Evolutionary conservation across 345 rosid species (phyloP).

Genomic region (Geranium rotundifolium): DNA sequence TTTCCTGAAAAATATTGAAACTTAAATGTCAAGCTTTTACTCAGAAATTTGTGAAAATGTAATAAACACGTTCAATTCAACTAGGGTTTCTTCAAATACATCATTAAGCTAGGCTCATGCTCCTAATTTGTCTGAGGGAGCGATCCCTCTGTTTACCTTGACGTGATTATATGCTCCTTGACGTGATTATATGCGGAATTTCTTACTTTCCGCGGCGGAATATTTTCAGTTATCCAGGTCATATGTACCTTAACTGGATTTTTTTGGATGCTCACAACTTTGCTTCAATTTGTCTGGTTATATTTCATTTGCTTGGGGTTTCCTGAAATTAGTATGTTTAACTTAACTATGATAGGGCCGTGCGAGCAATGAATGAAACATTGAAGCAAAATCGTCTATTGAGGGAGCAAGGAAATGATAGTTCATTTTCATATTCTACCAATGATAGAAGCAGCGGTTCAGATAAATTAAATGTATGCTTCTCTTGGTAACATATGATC

Average conservation of each 20-base stretch:
- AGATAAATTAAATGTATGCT: conserved; percentile 51
- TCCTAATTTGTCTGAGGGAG: too few relatives aligned
- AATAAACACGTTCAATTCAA: too few relatives aligned
- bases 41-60: too few relatives aligned
- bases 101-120: too few relatives aligned
- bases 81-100: too few relatives aligned
- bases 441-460: conserved; percentile 30
- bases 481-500: conserved; percentile 1
- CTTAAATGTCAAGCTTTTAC: too few relatives aligned
- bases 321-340: not conserved
- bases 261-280: not conserved
- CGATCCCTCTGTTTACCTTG: too few relatives aligned
- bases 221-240: not conserved
- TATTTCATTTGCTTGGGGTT: not conserved
- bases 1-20: too few relatives aligned
- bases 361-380: conserved; percentile 88
- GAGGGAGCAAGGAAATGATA: conserved; percentile 46
- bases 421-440: conserved; percentile 36
- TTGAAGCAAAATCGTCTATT: conserved; percentile 82
- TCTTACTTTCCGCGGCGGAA: too few relatives aligned
- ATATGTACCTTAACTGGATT: not conserved
- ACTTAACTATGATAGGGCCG: conserved; percentile 63
- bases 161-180: too few relatives aligned
- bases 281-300: not conserved
- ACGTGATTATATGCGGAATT: too few relatives aligned